phyloP scores from a whole-genome alignment of 2,329 filamentous ascomycete genomes.

The Colletotrichum abscissum region DNA sequence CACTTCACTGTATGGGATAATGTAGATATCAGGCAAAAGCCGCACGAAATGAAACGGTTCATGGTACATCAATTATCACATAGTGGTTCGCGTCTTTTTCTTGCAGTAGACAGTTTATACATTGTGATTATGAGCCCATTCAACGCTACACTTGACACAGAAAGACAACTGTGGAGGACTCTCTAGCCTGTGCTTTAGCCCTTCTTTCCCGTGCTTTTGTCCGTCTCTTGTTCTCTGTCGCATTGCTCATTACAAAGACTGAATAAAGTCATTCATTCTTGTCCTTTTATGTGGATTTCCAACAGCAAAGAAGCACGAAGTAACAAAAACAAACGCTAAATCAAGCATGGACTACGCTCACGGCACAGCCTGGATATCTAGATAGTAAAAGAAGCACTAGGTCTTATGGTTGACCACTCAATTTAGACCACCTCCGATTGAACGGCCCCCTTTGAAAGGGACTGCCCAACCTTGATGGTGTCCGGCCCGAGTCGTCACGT shows the following conservation, averaged over 20 bases:
- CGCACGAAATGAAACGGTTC: conserved; percentile 5
- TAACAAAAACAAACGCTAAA: neutral
- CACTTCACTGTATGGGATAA: conserved; percentile 32
- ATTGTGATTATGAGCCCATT: neutral
- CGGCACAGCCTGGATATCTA: neutral
- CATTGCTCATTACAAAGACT: no score
- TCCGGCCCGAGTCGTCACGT: conserved; percentile 2
- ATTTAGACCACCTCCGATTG: conserved; percentile 27
- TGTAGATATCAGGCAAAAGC: conserved; percentile 27
- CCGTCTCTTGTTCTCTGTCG: neutral
- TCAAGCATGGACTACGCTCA: neutral
- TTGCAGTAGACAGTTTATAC: neutral
- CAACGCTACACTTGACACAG: neutral
- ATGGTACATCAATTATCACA: neutral
- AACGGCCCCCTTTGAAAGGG: conserved; percentile 12
- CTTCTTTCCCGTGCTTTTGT: neutral
- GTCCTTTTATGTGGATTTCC: neutral
- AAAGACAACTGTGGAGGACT: neutral
- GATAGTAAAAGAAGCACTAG: neutral
- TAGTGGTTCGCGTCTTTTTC: neutral
- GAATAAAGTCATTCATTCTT: no score
- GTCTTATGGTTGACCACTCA: neutral
- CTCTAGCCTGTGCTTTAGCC: neutral
- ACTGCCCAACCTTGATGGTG: conserved; percentile 22
- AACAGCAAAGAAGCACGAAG: no score